Percentiles rank a stretch among this genome's conserved stretches.
Conservation (phyloP, 441 rosid species). For the Adansonia gregorii region DNA sequence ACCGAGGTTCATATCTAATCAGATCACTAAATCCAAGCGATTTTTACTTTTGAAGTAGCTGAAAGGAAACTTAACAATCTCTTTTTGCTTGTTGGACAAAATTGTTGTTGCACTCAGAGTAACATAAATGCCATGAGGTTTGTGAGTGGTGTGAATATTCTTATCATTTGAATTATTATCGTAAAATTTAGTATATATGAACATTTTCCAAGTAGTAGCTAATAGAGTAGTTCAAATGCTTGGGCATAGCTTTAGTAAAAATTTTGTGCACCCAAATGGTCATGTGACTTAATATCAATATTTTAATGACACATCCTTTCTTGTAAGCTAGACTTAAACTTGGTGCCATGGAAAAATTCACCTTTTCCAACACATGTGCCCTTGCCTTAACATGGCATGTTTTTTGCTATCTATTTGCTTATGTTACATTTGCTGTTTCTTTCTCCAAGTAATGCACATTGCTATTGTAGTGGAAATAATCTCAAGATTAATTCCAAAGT, state of each 20-base stretch:
- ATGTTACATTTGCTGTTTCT: neutral
- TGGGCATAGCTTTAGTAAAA: slow-evolving; percentile 81
- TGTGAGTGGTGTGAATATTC: neutral
- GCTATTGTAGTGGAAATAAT: slow-evolving; percentile 89
- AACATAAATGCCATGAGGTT: slow-evolving; percentile 55
- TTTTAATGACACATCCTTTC: slow-evolving; percentile 91
- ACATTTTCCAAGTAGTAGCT: slow-evolving; percentile 70
- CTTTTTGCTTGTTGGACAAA: no score
- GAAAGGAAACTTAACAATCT: no score
- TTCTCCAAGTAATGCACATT: slow-evolving; percentile 87
- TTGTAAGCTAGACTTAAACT: slow-evolving; percentile 47
- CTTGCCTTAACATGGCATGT: neutral
- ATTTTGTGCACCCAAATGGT: slow-evolving; percentile 91
- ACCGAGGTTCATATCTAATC: no score
- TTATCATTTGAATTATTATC: neutral
- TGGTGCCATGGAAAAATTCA: neutral
- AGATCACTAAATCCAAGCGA: no score
- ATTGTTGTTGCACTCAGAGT: no score
- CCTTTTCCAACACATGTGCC: neutral
- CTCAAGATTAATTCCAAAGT: slow-evolving; percentile 76
- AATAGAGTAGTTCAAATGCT: slow-evolving; percentile 95
- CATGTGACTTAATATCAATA: slow-evolving; percentile 92
- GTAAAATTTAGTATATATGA: no score
- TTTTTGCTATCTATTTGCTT: slow-evolving; percentile 15
- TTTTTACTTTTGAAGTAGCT: no score